Conservation (phyloP, 805 yeast species). For the Yamadazyma phyllophila region DNA sequence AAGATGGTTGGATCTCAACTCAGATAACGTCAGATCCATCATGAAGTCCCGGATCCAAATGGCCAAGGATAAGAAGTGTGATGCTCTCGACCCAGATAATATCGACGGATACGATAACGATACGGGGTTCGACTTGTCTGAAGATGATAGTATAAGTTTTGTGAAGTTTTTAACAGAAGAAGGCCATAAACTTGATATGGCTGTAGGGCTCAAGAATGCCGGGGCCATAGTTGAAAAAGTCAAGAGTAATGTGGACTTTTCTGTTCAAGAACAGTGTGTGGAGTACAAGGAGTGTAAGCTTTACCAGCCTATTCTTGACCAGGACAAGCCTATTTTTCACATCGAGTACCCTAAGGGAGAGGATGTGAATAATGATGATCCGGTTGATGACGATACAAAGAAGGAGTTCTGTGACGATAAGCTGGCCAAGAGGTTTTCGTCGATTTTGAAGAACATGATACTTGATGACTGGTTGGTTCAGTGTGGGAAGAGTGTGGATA, state of each 20-base stretch:
- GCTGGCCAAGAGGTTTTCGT: conserved; percentile 16
- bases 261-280: conserved; percentile 28
- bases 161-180: conserved; percentile 19
- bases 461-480: conserved; percentile 20
- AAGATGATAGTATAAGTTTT: conserved; percentile 20
- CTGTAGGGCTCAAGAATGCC: conserved; percentile 26
- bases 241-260: conserved; percentile 18
- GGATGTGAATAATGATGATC: conserved; percentile 5
- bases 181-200: conserved; percentile 18
- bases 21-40: conserved; percentile 18
- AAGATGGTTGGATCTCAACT: conserved; percentile 22
- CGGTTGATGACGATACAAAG: conserved; percentile 3
- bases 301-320: conserved; percentile 15
- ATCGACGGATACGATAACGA: conserved; percentile 27
- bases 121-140: conserved; percentile 24
- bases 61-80: conserved; percentile 22
- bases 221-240: conserved; percentile 20
- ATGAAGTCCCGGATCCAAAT: conserved; percentile 19
- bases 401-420: conserved; percentile 12
- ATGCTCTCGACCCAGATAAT: conserved; percentile 29
- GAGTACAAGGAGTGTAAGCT: conserved; percentile 22
- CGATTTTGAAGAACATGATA: conserved; percentile 21
- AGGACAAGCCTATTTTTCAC: conserved; percentile 22
- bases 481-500: conserved; percentile 1
- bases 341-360: conserved; percentile 26